Conservation (phyloP, 2,329 filamentous ascomycete species). For the Fusarium mexicanum region DNA sequence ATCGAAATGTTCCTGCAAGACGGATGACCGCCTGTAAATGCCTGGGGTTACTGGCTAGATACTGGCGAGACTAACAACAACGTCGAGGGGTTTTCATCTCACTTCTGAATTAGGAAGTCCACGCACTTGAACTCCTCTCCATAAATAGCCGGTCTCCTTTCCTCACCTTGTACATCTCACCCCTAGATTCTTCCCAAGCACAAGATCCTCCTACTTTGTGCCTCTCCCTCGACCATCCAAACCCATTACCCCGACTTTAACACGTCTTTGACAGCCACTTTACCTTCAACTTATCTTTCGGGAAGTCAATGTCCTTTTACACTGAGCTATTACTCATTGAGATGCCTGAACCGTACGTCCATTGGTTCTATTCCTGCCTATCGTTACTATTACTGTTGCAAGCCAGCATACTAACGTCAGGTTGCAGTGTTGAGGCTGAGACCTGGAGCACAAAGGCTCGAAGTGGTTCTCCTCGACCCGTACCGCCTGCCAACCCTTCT, state of each 20-base stretch:
- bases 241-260: background rate
- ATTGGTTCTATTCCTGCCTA: background rate
- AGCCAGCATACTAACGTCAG: background rate
- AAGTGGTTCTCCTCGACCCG: background rate
- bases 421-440: background rate
- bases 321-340: background rate
- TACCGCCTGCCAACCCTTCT: background rate
- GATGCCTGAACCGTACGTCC: background rate
- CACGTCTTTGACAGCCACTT: background rate
- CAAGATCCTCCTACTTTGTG: background rate
- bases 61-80: background rate
- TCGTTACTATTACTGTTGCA: no score
- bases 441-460: background rate
- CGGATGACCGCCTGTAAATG: background rate
- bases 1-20: background rate
- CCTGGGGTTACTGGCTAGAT: background rate
- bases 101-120: background rate
- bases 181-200: background rate
- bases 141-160: background rate
- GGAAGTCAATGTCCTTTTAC: background rate
- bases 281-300: background rate
- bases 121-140: background rate
- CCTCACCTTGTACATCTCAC: background rate
- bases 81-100: background rate
- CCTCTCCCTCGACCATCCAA: background rate